phyloP scores from a whole-genome alignment of 371 early-diverging fungal species.

The Mortierella sp. region DNA sequence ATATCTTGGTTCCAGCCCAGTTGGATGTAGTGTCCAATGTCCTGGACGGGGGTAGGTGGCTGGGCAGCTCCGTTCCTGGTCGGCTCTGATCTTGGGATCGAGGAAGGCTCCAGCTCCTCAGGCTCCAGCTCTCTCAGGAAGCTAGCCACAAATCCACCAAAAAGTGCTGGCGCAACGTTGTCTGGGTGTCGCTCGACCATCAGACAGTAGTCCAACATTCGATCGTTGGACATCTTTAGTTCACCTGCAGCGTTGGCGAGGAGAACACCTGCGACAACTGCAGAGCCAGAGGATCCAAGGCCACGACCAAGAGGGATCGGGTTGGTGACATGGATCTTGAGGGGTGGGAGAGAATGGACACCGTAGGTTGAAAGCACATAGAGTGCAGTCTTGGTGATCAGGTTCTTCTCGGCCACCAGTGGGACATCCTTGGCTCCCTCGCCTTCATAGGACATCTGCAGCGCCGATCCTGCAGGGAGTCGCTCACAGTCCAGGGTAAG shows the following conservation, averaged over 20 bases:
- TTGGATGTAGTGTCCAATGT: slow-evolving; percentile 75
- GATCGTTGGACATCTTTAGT: slow-evolving; percentile 72
- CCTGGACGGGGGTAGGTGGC: slow-evolving; percentile 68
- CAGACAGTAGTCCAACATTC: slow-evolving; percentile 87
- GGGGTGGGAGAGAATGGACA: slow-evolving; percentile 65
- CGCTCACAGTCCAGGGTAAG: slow-evolving; percentile 69
- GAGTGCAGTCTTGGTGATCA: slow-evolving; percentile 90
- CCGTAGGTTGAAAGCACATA: slow-evolving; percentile 83
- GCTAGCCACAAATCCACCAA: slow-evolving; percentile 94
- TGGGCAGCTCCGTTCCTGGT: slow-evolving; percentile 49
- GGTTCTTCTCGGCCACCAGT: slow-evolving; percentile 80
- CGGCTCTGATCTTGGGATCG: slow-evolving; percentile 70
- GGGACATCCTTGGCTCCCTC: slow-evolving; percentile 84
- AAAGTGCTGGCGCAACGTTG: slow-evolving; percentile 92
- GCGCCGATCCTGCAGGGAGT: slow-evolving; percentile 43
- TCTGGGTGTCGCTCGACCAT: slow-evolving; percentile 97
- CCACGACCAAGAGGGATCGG: slow-evolving; percentile 96
- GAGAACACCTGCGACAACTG: slow-evolving; percentile 94
- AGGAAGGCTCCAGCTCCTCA: slow-evolving; percentile 59
- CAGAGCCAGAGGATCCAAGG: slow-evolving; percentile 95
- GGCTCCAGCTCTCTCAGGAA: slow-evolving; percentile 73
- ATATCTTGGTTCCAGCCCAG: slow-evolving; percentile 77
- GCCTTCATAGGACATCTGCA: slow-evolving; percentile 81
- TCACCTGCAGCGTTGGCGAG: slow-evolving; percentile 82
- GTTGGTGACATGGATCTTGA: slow-evolving; percentile 81